Evolutionary conservation across 805 yeast genomes (phyloP), one percentile per base, ranked within the genome.

Genomic region (Wickerhamiella azyma): DNA sequence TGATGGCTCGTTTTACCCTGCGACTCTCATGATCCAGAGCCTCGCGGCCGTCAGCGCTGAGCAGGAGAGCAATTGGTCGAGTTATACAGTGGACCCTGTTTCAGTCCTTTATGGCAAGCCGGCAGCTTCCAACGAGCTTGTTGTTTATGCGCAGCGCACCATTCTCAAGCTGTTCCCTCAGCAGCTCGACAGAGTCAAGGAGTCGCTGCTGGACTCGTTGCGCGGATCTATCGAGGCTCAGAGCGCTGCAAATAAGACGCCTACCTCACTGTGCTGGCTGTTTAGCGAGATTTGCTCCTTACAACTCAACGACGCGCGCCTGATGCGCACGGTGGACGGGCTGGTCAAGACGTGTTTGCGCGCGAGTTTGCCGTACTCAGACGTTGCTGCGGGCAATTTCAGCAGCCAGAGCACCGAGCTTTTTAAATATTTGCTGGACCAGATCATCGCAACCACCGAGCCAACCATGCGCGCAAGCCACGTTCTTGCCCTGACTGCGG

Each of bases 141-240:
- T 85, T n/a, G 95, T 89, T 62, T 59, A 73, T 2, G 79, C 96
- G 0, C 77, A 89, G 56, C 85, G 81, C 49, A 68, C 88, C 1
- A 84, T 86, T 57, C 76, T 83, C 5, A 57, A 72, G 8, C 69
- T 81, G 1, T 81, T 89, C 52, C 84, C 94, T 0, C 67, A 70
- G 48, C 71, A 89, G 53, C 76, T 88, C 7, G 63, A 75, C 4
- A 83, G 85, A 50, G 81, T 92, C 45, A 96, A 89, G 56, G 79
- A 81, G 48, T 85, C 96, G 1, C 69, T 92, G n/a, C 62, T 92
- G 17, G 96, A 89, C 55, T 83, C 79, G 45, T 62, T 92, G 50
- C 72, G 86, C 52, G 67, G 79, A 3, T 67, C 71, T 14, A 50
- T 79, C 33, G 54, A 53, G 29, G 30, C 44, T 8, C 24, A 21